A percentile compares a stretch with the other conserved stretches of the same genome.
phyloP scores from a whole-genome alignment of 495 filamentous ascomycete species.

The Saxispiralis lemnorum region DNA sequence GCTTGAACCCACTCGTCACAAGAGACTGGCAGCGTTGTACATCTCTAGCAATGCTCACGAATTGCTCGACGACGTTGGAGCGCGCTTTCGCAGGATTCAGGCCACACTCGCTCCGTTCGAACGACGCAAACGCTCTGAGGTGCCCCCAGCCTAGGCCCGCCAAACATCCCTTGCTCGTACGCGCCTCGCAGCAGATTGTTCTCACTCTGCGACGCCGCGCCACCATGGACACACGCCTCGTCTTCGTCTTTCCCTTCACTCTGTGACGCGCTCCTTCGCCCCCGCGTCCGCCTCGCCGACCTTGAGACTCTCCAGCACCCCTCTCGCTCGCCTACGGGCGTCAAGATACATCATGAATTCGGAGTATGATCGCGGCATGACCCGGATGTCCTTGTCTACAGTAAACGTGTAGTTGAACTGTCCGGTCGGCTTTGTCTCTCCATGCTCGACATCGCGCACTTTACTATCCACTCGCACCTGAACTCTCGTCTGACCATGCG shows the following conservation, averaged over 20 bases:
- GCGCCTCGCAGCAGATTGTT: too few species aligned
- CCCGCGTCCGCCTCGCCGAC: slow-evolving; percentile 10
- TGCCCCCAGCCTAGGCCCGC: too few species aligned
- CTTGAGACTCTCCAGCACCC: slow-evolving; percentile 19
- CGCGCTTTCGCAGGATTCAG: too few species aligned
- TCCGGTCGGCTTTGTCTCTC: slow-evolving; percentile 54
- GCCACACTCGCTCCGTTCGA: too few species aligned
- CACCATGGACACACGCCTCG: too few species aligned
- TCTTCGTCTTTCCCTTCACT: slow-evolving; percentile 8
- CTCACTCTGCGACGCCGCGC: too few species aligned
- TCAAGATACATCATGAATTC: slow-evolving; percentile 73
- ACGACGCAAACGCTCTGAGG: too few species aligned
- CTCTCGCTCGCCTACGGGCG: slow-evolving; percentile 40
- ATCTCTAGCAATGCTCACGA: too few species aligned
- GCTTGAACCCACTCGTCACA: background rate
- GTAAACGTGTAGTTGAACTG: slow-evolving; percentile 77
- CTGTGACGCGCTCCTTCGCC: slow-evolving; percentile 18
- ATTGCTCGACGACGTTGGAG: too few species aligned
- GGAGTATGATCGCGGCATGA: slow-evolving; percentile 57
- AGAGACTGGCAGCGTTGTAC: too few species aligned
- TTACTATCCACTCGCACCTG: slow-evolving; percentile 62
- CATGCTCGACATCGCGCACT: slow-evolving; percentile 64
- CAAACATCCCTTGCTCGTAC: too few species aligned
- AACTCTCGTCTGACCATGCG: slow-evolving; percentile 41
- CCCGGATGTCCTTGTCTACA: slow-evolving; percentile 51